Percentiles rank a stretch among this genome's conserved stretches.
phyloP scores from a whole-genome alignment of 176 grass and related monocot species.

The Triticum monococcum region DNA sequence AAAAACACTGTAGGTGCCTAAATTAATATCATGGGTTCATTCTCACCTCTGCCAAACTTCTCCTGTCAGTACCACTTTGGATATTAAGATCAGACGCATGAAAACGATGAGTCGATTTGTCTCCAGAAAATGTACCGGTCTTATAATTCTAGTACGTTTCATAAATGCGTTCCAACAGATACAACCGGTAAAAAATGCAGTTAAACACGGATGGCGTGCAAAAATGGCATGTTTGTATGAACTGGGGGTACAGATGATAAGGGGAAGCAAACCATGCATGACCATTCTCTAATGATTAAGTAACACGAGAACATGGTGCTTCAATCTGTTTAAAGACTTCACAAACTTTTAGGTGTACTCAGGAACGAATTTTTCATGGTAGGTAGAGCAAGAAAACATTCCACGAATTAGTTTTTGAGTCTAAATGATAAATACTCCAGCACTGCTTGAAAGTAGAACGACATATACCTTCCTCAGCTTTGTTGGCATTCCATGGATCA shows the following conservation, averaged over 20 bases:
- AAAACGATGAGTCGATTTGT: background rate
- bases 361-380: background rate
- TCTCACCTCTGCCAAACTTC: background rate
- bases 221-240: background rate
- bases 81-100: background rate
- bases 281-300: background rate
- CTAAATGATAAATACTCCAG: background rate
- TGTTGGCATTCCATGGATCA: slow-evolving; percentile 19
- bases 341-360: background rate
- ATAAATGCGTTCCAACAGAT: background rate
- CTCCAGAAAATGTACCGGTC: background rate
- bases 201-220: background rate
- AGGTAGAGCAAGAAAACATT: background rate
- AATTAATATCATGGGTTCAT: background rate
- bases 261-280: slow-evolving; percentile 3
- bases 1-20: background rate
- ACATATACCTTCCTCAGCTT: slow-evolving; percentile 36
- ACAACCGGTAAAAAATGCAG: background rate
- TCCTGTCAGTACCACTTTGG: background rate
- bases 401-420: background rate
- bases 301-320: background rate
- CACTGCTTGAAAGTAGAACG: background rate
- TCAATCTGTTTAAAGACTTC: background rate
- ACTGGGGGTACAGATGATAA: slow-evolving; percentile 1
- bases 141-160: background rate